phyloP scores from a whole-genome alignment of 257 asterid genomes.

The Orobanche coerulescens region DNA sequence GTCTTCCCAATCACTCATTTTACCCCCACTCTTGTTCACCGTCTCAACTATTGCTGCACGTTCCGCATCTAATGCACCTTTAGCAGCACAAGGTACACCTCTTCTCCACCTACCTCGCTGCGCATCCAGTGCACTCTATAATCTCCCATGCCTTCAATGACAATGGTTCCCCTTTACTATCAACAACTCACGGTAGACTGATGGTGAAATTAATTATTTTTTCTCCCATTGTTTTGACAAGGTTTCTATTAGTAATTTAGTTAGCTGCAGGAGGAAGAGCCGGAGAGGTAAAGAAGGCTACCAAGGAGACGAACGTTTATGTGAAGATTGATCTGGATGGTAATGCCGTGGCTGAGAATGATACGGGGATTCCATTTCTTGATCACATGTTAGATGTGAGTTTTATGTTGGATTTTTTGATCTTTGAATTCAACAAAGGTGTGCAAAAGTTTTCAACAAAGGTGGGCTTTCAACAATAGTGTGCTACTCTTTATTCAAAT shows the following conservation, averaged over 20 bases:
- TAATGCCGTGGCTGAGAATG: conserved; percentile 51
- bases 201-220: neutral
- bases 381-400: conserved; percentile 84
- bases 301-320: conserved; percentile 65
- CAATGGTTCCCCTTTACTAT: conserved; percentile 30
- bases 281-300: conserved; percentile 68
- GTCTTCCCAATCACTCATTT: no score
- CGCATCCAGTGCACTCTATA: conserved; percentile 23
- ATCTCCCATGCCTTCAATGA: conserved; percentile 23
- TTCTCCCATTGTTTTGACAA: neutral
- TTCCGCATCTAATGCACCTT: conserved; percentile 10
- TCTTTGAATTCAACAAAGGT: no score
- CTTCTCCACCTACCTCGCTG: conserved; percentile 1
- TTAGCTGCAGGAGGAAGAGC: conserved; percentile 28
- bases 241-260: neutral
- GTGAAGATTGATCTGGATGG: conserved; percentile 67
- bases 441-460: no score
- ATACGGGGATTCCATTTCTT: conserved; percentile 65
- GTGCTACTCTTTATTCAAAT: no score
- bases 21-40: neutral
- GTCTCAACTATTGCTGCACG: conserved; percentile 4
- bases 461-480: no score
- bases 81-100: conserved; percentile 21
- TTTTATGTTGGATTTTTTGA: neutral
- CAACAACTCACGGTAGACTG: conserved; percentile 32